Percentiles rank a stretch among this genome's conserved stretches.
These are phyloP conservation scores for Tricholoma matsutake DNA, from an alignment of 768 basidiomycete species.

Conservation along the genomic window DNA sequence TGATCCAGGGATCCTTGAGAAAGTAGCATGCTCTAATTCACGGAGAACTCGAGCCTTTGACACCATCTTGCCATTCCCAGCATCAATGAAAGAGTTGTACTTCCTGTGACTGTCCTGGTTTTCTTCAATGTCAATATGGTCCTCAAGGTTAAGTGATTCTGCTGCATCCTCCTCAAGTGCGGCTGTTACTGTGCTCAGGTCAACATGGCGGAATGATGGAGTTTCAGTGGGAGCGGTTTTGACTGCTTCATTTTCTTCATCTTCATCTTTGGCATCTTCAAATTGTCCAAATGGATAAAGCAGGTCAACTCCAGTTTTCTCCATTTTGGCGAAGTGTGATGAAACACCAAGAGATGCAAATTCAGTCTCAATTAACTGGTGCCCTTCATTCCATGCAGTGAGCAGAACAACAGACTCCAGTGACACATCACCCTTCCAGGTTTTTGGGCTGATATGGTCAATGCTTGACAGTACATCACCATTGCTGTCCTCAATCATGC, in stretches of 20 bases:
- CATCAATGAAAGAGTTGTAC: background rate
- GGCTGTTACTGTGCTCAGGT: too few species aligned
- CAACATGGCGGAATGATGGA: too few species aligned
- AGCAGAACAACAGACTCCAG: too few species aligned
- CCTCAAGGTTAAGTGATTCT: too few species aligned
- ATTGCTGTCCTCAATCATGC: background rate
- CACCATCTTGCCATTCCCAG: background rate
- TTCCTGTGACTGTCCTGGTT: background rate
- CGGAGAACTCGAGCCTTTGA: background rate
- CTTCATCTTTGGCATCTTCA: background rate
- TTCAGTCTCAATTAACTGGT: background rate
- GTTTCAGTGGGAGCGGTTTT: background rate
- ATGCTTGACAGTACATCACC: too few species aligned
- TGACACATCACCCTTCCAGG: too few species aligned
- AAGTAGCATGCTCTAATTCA: background rate
- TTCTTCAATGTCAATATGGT: background rate
- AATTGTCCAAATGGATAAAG: too few species aligned
- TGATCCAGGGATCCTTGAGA: background rate
- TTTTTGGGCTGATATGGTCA: too few species aligned
- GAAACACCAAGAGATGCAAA: too few species aligned
- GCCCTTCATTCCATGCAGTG: background rate
- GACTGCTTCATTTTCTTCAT: background rate
- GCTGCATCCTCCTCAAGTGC: too few species aligned
- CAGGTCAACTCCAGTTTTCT: too few species aligned
- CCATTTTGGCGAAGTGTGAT: background rate